Conservation (phyloP, 2,329 filamentous ascomycete species). For the Tolypocladium ophioglossoides region DNA sequence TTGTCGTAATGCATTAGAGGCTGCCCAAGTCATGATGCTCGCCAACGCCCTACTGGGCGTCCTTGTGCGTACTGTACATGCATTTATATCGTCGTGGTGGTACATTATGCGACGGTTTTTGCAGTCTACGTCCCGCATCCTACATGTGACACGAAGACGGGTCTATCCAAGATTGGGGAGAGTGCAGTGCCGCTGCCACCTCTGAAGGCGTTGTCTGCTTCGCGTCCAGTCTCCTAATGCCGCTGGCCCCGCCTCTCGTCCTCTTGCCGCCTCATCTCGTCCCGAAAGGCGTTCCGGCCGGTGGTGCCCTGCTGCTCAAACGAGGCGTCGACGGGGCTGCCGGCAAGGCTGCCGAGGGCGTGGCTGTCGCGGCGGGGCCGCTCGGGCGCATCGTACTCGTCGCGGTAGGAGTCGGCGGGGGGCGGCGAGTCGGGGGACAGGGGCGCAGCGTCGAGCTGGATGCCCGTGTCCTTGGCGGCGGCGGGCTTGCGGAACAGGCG, state of each 20-base stretch:
- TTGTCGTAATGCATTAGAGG: not conserved
- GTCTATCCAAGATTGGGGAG: not conserved
- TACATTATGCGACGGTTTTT: not conserved
- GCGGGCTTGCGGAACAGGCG: constrained; percentile 20
- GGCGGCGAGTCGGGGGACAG: constrained; percentile 1
- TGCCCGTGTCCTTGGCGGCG: constrained; percentile 24
- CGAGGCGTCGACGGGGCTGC: constrained; percentile 31
- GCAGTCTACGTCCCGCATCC: no score
- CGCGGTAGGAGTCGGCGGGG: constrained; percentile 12
- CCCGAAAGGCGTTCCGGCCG: constrained; percentile 34
- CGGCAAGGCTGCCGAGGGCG: constrained; percentile 36
- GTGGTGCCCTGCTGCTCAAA: constrained; percentile 27
- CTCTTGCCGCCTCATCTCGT: constrained; percentile 38
- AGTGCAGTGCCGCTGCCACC: no score
- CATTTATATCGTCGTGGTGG: not conserved
- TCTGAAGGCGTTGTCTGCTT: no score
- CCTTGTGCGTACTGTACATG: not conserved
- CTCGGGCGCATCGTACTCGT: constrained; percentile 4
- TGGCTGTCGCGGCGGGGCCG: constrained; percentile 30
- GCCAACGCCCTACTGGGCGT: not conserved
- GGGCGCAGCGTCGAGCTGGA: constrained; percentile 31
- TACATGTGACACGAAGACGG: no score
- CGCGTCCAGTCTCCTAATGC: not conserved
- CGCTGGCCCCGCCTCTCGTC: constrained; percentile 19
- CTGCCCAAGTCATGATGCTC: no score